Evolutionary conservation across 108 stramenopile genomes (phyloP).

Genomic region (Fistulifera pelliculosa): DNA sequence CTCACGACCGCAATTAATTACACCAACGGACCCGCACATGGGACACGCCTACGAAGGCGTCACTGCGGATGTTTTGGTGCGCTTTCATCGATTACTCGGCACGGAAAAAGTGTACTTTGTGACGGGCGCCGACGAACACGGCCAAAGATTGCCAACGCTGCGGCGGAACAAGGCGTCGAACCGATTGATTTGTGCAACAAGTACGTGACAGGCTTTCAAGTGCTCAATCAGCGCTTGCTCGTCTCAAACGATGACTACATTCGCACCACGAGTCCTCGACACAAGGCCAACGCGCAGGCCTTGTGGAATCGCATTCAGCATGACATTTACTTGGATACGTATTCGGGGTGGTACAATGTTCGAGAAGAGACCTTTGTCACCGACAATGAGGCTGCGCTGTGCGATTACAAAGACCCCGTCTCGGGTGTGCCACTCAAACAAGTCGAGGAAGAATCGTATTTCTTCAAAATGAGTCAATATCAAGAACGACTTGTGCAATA

Average conservation of each 20-base stretch:
- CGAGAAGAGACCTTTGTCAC: conserved; percentile 97
- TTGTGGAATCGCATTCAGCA: conserved; percentile 81
- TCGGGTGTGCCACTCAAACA: conserved; percentile 87
- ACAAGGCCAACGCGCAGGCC: conserved; percentile 78
- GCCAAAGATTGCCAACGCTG: conserved; percentile 96
- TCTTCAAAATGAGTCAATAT: conserved; percentile 95
- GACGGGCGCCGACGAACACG: conserved; percentile 98
- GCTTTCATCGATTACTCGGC: conserved; percentile 73
- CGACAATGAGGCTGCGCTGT: conserved; percentile 83
- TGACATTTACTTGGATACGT: conserved; percentile 90
- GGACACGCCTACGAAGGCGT: conserved; percentile 98
- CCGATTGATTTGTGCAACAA: conserved; percentile 91
- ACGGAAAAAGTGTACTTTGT: conserved; percentile 73
- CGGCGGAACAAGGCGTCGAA: conserved; percentile 59
- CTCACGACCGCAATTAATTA: conserved; percentile 99
- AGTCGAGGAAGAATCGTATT: conserved; percentile 95
- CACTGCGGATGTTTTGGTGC: conserved; percentile 86
- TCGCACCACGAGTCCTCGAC: conserved; percentile 87
- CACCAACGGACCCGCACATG: conserved; percentile 98
- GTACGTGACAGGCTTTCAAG: conserved; percentile 86
- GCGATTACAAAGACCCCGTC: conserved; percentile 82
- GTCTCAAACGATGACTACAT: conserved; percentile 94
- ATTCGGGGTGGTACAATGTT: conserved; percentile 97
- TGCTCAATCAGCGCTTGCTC: conserved; percentile 83
- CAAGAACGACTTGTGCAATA: conserved; percentile 74